A percentile compares a stretch with the other conserved stretches of the same genome.
phyloP scores from a whole-genome alignment of 2,329 filamentous ascomycete genomes.

The Hortaea sp. region DNA sequence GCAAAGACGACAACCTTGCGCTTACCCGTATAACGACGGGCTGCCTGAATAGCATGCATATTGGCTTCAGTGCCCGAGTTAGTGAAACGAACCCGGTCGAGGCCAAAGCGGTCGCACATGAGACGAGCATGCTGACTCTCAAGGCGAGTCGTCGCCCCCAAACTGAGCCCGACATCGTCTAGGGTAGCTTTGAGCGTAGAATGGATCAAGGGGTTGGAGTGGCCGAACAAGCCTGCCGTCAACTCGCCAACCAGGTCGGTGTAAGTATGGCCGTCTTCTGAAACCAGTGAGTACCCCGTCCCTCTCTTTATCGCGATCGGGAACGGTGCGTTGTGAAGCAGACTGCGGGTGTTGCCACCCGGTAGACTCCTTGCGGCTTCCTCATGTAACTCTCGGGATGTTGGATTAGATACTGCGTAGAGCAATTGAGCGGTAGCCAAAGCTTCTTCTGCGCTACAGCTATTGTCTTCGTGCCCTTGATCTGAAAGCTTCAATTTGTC shows the following conservation, averaged over 20 bases:
- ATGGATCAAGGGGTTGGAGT: slow-evolving; percentile 48
- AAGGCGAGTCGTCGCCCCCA: slow-evolving; percentile 43
- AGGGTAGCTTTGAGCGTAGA: slow-evolving; percentile 38
- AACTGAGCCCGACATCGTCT: slow-evolving; percentile 39
- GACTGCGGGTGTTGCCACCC: slow-evolving; percentile 29
- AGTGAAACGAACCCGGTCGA: slow-evolving; percentile 51
- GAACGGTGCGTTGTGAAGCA: slow-evolving; percentile 29
- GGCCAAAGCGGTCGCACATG: slow-evolving; percentile 45
- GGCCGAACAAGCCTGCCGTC: slow-evolving; percentile 56
- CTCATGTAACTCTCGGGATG: neutral
- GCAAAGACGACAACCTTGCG: slow-evolving; percentile 43
- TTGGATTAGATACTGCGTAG: neutral
- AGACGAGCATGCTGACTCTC: slow-evolving; percentile 44
- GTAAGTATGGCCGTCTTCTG: slow-evolving; percentile 28
- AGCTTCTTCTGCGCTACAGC: neutral
- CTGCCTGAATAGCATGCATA: slow-evolving; percentile 47
- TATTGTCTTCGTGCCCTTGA: no score
- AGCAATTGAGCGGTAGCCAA: neutral
- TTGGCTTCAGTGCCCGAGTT: slow-evolving; percentile 60
- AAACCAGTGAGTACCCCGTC: slow-evolving; percentile 8
- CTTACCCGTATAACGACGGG: slow-evolving; percentile 38
- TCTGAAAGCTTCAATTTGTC: no score
- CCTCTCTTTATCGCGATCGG: slow-evolving; percentile 26
- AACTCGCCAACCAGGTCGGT: slow-evolving; percentile 54
- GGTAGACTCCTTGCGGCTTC: slow-evolving; percentile 18